Base-by-base conservation (phyloP, 1,284 basidiomycete species). In the Cryptococcus sp. region DNA sequence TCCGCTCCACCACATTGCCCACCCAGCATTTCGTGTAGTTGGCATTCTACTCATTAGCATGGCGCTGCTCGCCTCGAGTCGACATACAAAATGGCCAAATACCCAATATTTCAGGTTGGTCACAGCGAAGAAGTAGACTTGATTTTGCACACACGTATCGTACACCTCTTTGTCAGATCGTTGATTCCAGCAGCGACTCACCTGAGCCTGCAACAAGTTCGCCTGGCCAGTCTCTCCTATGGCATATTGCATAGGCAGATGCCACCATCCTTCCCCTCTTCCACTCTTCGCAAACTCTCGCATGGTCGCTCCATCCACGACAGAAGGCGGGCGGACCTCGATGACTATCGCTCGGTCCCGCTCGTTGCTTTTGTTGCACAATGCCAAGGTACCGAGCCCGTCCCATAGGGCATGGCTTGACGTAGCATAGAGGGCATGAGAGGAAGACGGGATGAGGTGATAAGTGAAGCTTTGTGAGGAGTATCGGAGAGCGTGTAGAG, bases 31-130 rank as follows among this genome's bases (percentile, higher is more conserved):
- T 52, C 4, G 66, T 62, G 45, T 62, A 71, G 18, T 42, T 53
- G 1, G 62, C 41, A 40, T 64, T 65, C 70, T 72, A 44, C 28
- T 31, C 6, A 39, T 43, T 28, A 50, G 21, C 24, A 31, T 24
- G 45, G 23, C 12, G 32, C 12, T 37, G 22, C n/a, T n/a, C n/a
- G n/a, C n/a, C n/a, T n/a, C n/a, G n/a, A n/a, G 22, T 34, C 21
- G 5, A 66, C 69, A 57, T 28, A 69, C 70, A 50, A 73, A 73
- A n/a, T 52, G 47, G 5, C 71, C 71, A 55, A 73, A 71, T 1
- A 68, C 66, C 68, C 68, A 73, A 39, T 67, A 54, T 44, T 66
- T 69, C 25, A 66, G 26, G 37, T 69, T 73, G 18, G 69, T 70
- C 12, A 72, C 59, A 2, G 58, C 62, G 43, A 68, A 73, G 50